Conservation (phyloP, 2,329 filamentous ascomycete species). For the Fusarium armeniacum region DNA sequence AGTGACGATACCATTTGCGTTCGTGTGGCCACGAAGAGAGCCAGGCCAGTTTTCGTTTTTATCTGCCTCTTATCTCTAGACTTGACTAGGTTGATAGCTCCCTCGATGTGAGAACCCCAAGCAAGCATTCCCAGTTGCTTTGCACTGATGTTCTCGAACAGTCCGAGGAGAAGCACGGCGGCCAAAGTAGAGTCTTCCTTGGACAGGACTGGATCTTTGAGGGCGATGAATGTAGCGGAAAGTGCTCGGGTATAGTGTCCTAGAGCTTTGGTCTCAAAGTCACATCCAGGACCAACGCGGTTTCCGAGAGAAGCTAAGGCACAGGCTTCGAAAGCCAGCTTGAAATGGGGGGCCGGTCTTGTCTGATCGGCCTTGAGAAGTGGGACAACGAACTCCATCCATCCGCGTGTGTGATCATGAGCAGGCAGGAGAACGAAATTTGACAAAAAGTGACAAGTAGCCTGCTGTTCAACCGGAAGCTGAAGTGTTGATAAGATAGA, state of each 20-base stretch:
- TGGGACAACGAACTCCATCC: conserved; percentile 71
- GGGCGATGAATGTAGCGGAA: conserved; percentile 64
- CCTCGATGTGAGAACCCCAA: conserved; percentile 75
- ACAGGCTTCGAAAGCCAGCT: conserved; percentile 71
- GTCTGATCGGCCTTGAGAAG: conserved; percentile 61
- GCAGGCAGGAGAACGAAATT: conserved; percentile 71
- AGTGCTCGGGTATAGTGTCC: conserved; percentile 69
- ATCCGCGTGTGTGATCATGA: conserved; percentile 66
- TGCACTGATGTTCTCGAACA: conserved; percentile 73
- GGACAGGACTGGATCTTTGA: conserved; percentile 64
- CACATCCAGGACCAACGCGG: conserved; percentile 55
- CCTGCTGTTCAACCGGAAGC: conserved; percentile 67
- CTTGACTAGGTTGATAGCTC: conserved; percentile 72
- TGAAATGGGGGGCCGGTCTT: conserved; percentile 62
- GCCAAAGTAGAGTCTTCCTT: conserved; percentile 71
- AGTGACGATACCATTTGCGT: conserved; percentile 67
- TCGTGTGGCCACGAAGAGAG: conserved; percentile 71
- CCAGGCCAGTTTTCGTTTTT: conserved; percentile 65
- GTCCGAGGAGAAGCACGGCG: conserved; percentile 70
- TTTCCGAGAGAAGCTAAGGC: conserved; percentile 71
- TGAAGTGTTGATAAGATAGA: conserved; percentile 55
- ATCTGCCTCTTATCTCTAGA: conserved; percentile 69
- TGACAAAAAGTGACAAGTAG: conserved; percentile 71
- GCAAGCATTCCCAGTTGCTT: conserved; percentile 68
- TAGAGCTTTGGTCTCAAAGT: conserved; percentile 60